A percentile compares a stretch with the other conserved stretches of the same genome.
phyloP scores from a whole-genome alignment of 805 yeast genomes.

The Monosporozyma unispora region DNA sequence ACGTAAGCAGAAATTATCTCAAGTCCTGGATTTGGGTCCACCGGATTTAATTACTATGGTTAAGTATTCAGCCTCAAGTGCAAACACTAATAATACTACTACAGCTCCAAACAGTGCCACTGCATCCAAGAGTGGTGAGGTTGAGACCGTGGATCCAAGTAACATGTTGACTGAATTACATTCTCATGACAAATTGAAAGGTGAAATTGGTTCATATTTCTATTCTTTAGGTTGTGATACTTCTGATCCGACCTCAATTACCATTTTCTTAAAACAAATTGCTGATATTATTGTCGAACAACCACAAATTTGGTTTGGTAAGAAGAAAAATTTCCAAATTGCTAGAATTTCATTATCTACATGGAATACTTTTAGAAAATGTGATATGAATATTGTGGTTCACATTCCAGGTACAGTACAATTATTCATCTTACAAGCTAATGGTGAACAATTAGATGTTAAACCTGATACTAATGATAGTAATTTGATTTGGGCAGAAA shows the following conservation, averaged over 20 bases:
- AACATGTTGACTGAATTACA: slow-evolving; percentile 17
- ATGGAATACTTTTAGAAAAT: slow-evolving; percentile 50
- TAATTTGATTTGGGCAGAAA: slow-evolving; percentile 47
- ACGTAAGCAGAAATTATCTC: slow-evolving; percentile 49
- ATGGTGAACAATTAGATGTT: slow-evolving; percentile 23
- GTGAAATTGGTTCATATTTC: slow-evolving; percentile 59
- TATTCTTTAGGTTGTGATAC: slow-evolving; percentile 72
- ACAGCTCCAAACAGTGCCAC: slow-evolving; percentile 4
- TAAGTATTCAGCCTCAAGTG: slow-evolving; percentile 27
- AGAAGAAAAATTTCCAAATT: slow-evolving; percentile 58
- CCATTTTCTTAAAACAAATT: slow-evolving; percentile 61
- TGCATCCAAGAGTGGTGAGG: slow-evolving; percentile 7
- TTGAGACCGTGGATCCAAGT: slow-evolving; percentile 12
- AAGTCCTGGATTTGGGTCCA: slow-evolving; percentile 63
- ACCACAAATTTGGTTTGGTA: slow-evolving; percentile 76
- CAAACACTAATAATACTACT: slow-evolving; percentile 4
- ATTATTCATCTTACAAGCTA: slow-evolving; percentile 31
- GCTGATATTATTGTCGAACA: slow-evolving; percentile 53
- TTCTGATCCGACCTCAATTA: slow-evolving; percentile 66
- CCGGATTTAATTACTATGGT: slow-evolving; percentile 45
- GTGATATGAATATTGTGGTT: slow-evolving; percentile 64
- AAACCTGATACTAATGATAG: slow-evolving; percentile 39
- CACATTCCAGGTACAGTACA: slow-evolving; percentile 70
- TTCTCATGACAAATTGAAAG: slow-evolving; percentile 34
- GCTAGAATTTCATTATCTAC: slow-evolving; percentile 62